These are phyloP conservation scores for Pseudohalonectria lignicola DNA, from an alignment of 2,329 filamentous ascomycete species.

Conservation along the genomic window DNA sequence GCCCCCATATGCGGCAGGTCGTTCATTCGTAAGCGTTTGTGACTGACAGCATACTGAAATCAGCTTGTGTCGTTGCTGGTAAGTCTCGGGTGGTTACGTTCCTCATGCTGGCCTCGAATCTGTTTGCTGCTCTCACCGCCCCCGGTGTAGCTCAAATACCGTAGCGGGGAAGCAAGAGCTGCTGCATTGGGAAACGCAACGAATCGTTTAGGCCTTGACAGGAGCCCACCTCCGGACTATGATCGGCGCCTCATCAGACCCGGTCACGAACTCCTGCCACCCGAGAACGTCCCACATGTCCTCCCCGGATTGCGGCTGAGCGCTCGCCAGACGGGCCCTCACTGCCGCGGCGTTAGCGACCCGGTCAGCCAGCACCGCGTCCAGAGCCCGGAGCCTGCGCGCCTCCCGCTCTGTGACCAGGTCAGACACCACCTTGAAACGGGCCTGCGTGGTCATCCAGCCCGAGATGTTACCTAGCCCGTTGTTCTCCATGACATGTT, in stretches of 20 bases:
- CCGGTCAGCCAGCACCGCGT: conserved; percentile 9
- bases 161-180: too few species aligned
- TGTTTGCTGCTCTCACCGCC: too few species aligned
- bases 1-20: not conserved
- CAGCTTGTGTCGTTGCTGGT: too few species aligned
- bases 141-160: too few species aligned
- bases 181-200: too few species aligned
- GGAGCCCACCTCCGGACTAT: not conserved
- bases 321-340: conserved; percentile 4
- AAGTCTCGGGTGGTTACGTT: too few species aligned
- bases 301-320: conserved; percentile 3
- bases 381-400: conserved; percentile 35
- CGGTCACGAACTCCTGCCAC: conserved; percentile 7
- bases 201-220: too few species aligned
- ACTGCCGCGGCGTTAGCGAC: conserved; percentile 6
- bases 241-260: not conserved
- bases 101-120: too few species aligned
- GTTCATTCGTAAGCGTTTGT: not conserved
- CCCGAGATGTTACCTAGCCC: conserved; percentile 39
- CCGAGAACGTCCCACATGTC: conserved; percentile 10
- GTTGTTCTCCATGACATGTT: conserved; percentile 52
- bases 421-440: conserved; percentile 34
- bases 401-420: conserved; percentile 47
- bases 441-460: conserved; percentile 34
- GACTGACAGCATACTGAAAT: too few species aligned